Percentiles rank a stretch among this genome's conserved stretches.
Evolutionary conservation across 441 rosid species (phyloP).

Genomic region (Bocquillonia castaneifolia): DNA sequence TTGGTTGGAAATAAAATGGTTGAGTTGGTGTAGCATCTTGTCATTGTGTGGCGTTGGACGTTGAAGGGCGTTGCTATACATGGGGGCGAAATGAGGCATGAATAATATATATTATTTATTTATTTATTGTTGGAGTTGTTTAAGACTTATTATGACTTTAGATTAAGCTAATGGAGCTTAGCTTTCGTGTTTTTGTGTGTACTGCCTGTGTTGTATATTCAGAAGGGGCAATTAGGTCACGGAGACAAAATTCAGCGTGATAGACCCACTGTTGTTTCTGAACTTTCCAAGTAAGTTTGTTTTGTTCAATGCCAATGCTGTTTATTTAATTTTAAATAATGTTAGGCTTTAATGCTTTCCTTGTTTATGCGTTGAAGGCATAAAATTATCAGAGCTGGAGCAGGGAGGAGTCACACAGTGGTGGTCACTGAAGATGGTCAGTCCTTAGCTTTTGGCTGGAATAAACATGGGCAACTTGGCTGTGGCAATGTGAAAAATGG

Average conservation of each 20-base stretch:
- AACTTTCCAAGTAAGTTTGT: slow-evolving; percentile 67
- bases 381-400: slow-evolving; percentile 65
- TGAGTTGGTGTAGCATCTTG: slow-evolving; percentile 71
- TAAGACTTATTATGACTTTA: too few species aligned
- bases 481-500: slow-evolving; percentile 76
- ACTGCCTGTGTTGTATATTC: slow-evolving; percentile 29
- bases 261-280: slow-evolving; percentile 86
- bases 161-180: slow-evolving; percentile 23
- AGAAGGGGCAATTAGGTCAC: slow-evolving; percentile 96
- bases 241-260: slow-evolving; percentile 90
- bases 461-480: slow-evolving; percentile 94
- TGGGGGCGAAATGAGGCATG: slow-evolving; percentile 98
- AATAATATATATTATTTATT: neutral
- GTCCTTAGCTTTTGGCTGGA: slow-evolving; percentile 94
- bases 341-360: neutral
- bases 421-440: slow-evolving; percentile 76
- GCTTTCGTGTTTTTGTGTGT: slow-evolving; percentile 19
- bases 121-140: slow-evolving; percentile 9
- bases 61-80: slow-evolving; percentile 90
- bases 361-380: slow-evolving; percentile 42
- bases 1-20: too few species aligned
- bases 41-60: slow-evolving; percentile 95
- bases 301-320: neutral
- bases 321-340: too few species aligned
- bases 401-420: slow-evolving; percentile 77